These are phyloP conservation scores for Entonaema liquescens DNA, from an alignment of 495 filamentous ascomycete species.

Conservation along the genomic window DNA sequence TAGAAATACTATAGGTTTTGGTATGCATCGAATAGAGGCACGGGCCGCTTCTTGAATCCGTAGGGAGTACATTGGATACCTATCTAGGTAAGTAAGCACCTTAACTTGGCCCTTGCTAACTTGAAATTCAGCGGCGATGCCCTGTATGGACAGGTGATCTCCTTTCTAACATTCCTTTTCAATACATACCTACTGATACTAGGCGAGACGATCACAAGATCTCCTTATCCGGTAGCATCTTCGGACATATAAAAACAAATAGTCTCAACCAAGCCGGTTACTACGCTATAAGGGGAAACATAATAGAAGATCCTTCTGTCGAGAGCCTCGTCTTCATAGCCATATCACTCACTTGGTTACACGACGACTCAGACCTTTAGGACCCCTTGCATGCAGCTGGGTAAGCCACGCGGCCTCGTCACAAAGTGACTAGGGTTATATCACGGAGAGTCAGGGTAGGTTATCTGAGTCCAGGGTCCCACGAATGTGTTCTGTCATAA, in stretches of 20 bases:
- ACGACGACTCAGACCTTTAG: constrained; percentile 9
- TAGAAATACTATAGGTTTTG: constrained; percentile 3
- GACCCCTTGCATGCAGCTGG: constrained; percentile 23
- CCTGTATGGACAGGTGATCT: not conserved
- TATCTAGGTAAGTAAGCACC: constrained; percentile 31
- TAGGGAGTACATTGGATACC: not conserved
- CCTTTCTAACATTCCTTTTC: not conserved
- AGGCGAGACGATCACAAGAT: not conserved
- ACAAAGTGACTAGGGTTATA: constrained; percentile 18
- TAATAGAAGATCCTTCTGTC: constrained; percentile 21
- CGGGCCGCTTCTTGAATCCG: constrained; percentile 28
- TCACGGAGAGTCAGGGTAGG: constrained; percentile 4
- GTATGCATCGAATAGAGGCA: constrained; percentile 27
- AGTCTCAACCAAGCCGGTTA: constrained; percentile 10
- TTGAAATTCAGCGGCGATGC: not conserved
- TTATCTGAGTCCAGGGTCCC: constrained; percentile 23
- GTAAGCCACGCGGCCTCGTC: constrained; percentile 30
- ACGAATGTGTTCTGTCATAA: constrained; percentile 28
- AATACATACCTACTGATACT: not conserved
- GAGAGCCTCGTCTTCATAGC: constrained; percentile 20
- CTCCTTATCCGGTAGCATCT: not conserved
- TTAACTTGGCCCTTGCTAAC: constrained; percentile 24
- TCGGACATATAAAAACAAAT: constrained; percentile 16
- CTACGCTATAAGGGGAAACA: constrained; percentile 23
- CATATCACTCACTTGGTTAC: constrained; percentile 22